Base-by-base conservation (phyloP, 345 rosid species). In the Gynandropsis gynandra region DNA sequence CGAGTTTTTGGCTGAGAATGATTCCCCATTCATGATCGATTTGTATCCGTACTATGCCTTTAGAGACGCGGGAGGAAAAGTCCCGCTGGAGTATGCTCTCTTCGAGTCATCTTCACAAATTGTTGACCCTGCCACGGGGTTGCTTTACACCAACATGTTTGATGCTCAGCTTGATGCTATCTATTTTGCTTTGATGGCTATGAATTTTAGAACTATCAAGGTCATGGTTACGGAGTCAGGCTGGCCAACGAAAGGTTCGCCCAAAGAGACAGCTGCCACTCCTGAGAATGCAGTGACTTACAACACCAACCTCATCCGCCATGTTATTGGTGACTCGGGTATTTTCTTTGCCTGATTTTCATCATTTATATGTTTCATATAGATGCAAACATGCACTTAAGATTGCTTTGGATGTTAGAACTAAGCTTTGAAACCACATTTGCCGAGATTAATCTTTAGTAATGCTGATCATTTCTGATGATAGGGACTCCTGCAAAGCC, bases 111-210 rank as follows among this genome's bases (percentile, higher is more conserved):
- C 98, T 45, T 72, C 93, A 0, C 85, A 82, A 42, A 95, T 85
- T 31, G 78, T 74, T 29, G 98, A 92, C 52, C 81, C 88, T 0
- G 82, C 89, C 50, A 92, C 95, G 1, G 88, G 95, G 16, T 65
- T 92, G 74, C 79, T 82, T 52, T 92, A 92, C 76, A 80, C 89
- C 1, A 92, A 82, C 80, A 82, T 92, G 95, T 92, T 92, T 31
- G 96, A 92, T 75, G 98, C 98, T 48, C 98, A 92, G 77, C 74
- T 92, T 50, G 98, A 92, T 47, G 80, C 98, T 5, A 70, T 92
- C 52, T 76, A 82, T 63, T 92, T 66, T 45, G 93, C 95, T 19
- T 72, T 87, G 27, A 69, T 44, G 62, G 83, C 82, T 42, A 67
- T 77, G 58, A 82, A 73, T 58, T 87, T 82, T 73, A 64, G 80